Percentiles rank a stretch among this genome's conserved stretches.
Evolutionary conservation across 495 filamentous ascomycete species (phyloP).

Genomic region (Lepidopterella palustris): DNA sequence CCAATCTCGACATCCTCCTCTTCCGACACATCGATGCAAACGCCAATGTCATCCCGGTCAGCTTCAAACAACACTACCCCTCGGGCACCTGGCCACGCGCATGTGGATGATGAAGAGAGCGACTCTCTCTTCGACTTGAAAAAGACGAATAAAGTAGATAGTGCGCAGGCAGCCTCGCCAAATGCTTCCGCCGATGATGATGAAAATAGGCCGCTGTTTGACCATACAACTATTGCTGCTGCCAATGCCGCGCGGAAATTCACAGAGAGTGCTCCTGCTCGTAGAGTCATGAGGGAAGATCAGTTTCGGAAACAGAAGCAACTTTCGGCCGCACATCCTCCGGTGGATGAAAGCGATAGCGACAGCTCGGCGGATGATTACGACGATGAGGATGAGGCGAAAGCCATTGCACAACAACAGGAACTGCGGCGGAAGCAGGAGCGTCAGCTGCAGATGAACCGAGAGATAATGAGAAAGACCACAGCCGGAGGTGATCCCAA

Average conservation of each 20-base stretch:
- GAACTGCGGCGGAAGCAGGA: slow-evolving; percentile 83
- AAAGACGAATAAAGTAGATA: no score
- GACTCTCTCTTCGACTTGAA: neutral
- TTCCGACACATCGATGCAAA: slow-evolving; percentile 14
- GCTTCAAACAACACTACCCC: slow-evolving; percentile 19
- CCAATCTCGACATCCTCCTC: slow-evolving; percentile 7
- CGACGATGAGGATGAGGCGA: slow-evolving; percentile 48
- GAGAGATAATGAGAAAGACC: slow-evolving; percentile 76
- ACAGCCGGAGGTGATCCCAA: slow-evolving; percentile 7
- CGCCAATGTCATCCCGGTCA: slow-evolving; percentile 19
- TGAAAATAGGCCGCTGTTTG: neutral
- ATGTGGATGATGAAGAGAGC: neutral
- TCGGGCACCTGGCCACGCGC: slow-evolving; percentile 1
- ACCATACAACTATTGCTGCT: neutral
- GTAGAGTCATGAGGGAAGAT: slow-evolving; percentile 12
- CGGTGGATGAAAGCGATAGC: slow-evolving; percentile 20
- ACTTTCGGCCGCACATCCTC: slow-evolving; percentile 2
- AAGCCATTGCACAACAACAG: slow-evolving; percentile 55
- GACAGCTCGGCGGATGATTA: slow-evolving; percentile 39
- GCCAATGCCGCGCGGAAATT: neutral
- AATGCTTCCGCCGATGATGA: neutral
- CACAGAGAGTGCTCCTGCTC: neutral
- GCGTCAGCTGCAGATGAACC: slow-evolving; percentile 81
- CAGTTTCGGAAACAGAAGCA: slow-evolving; percentile 17
- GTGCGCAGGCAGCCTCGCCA: neutral